Conservation (phyloP, 2,329 filamentous ascomycete genomes). For the Trichoderma arundinaceum region DNA sequence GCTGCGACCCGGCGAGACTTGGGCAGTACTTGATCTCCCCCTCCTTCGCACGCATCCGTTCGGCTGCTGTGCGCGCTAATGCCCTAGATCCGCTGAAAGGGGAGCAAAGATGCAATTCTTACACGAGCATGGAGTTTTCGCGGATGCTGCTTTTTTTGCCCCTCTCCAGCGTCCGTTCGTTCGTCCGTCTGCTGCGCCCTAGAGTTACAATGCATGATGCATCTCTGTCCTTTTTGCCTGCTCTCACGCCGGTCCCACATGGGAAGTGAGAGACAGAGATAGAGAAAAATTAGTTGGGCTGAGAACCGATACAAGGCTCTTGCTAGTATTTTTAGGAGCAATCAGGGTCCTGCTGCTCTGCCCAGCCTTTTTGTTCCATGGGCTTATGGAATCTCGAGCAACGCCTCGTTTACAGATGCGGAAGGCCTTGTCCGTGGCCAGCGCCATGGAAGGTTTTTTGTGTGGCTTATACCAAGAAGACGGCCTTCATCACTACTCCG, state of each 20-base stretch:
- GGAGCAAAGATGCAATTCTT: conserved; percentile 39
- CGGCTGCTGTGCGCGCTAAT: background rate
- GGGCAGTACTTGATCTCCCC: background rate
- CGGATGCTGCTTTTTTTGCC: conserved; percentile 34
- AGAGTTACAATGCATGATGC: conserved; percentile 12
- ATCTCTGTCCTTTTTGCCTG: background rate
- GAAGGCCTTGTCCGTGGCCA: conserved; percentile 16
- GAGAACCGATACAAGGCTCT: background rate
- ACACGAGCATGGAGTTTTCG: conserved; percentile 36
- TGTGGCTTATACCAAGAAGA: conserved; percentile 8
- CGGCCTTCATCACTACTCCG: background rate
- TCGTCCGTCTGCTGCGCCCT: conserved; percentile 25
- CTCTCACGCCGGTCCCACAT: background rate
- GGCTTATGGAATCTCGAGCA: background rate
- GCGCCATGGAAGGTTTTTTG: conserved; percentile 5
- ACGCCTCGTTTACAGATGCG: conserved; percentile 13
- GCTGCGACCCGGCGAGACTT: background rate
- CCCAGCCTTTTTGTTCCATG: background rate
- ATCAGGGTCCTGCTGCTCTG: conserved; percentile 18
- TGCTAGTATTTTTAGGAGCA: background rate
- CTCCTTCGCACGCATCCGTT: conserved; percentile 11
- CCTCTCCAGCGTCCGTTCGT: conserved; percentile 23
- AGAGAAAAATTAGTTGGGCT: background rate
- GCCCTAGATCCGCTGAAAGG: conserved; percentile 20
- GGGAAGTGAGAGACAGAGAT: background rate